These are phyloP conservation scores for Nicotiana noctiflora DNA, from an alignment of 257 asterid species.

Conservation along the genomic window DNA sequence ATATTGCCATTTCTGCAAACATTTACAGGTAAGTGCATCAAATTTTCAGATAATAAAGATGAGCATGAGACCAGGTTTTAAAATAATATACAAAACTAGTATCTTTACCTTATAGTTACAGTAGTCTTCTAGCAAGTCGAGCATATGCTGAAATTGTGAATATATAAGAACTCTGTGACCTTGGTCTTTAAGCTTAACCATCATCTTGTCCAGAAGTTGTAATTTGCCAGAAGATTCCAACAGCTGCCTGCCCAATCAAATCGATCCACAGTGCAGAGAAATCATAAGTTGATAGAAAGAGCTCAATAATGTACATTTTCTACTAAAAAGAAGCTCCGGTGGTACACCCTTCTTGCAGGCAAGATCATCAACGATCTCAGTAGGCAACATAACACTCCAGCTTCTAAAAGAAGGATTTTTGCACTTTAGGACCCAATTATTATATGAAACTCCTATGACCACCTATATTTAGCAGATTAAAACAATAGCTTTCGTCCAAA, in stretches of 20 bases:
- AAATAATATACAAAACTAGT: not conserved
- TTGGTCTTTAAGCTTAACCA: slow-evolving; percentile 81
- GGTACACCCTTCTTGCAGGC: not conserved
- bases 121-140: slow-evolving; percentile 80
- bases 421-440: not conserved
- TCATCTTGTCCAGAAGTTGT: slow-evolving; percentile 25
- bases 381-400: not conserved
- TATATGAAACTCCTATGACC: not conserved
- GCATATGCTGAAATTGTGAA: slow-evolving; percentile 88
- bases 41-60: not conserved
- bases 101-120: slow-evolving; percentile 60
- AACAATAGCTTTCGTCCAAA: not conserved
- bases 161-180: slow-evolving; percentile 80
- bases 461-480: not conserved
- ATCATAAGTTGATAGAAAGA: not conserved
- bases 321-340: not conserved
- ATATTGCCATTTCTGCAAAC: slow-evolving; percentile 59
- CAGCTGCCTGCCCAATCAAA: slow-evolving; percentile 21
- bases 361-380: not conserved
- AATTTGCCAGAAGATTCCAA: too few relatives aligned
- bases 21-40: slow-evolving; percentile 14
- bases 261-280: not conserved
- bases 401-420: not conserved
- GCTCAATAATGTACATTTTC: not conserved
- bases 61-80: not conserved